These are phyloP conservation scores for Podospora pseudopauciseta DNA, from an alignment of 495 filamentous ascomycete species.

Conservation along the genomic window DNA sequence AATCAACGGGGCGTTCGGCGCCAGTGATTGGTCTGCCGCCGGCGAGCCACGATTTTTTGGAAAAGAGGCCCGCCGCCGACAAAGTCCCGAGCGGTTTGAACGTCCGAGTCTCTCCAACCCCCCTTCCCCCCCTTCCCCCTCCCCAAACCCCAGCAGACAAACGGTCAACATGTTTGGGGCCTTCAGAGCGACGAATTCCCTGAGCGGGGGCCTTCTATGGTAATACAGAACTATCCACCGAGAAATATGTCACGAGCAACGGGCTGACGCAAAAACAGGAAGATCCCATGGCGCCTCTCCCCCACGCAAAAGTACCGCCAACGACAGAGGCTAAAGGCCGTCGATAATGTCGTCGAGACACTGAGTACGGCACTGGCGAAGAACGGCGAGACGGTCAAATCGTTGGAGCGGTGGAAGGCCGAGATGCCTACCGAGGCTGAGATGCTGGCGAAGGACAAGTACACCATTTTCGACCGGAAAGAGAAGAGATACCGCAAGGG, in stretches of 20 bases:
- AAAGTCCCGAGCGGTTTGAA: background rate
- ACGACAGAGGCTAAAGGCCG: conserved; percentile 75
- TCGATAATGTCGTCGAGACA: conserved; percentile 77
- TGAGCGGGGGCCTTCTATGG: conserved; percentile 83
- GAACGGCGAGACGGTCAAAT: conserved; percentile 63
- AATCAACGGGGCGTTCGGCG: background rate
- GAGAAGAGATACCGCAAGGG: conserved; percentile 93
- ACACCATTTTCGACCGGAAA: conserved; percentile 95
- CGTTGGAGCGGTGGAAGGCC: conserved; percentile 80
- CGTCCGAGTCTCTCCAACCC: conserved; percentile 1
- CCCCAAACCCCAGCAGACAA: background rate
- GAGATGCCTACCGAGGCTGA: conserved; percentile 96
- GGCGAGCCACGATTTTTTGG: conserved; percentile 27
- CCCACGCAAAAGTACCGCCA: conserved; percentile 85
- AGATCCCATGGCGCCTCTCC: conserved; percentile 96
- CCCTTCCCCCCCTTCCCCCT: background rate
- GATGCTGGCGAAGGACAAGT: conserved; percentile 96
- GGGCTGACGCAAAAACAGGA: conserved; percentile 56
- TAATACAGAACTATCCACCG: conserved; percentile 39
- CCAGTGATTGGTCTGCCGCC: conserved; percentile 18
- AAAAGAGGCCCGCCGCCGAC: background rate
- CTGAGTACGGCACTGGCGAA: conserved; percentile 71
- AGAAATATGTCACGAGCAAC: background rate
- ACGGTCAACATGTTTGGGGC: conserved; percentile 63
- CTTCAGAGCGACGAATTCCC: conserved; percentile 71